Evolutionary conservation across 495 filamentous ascomycete genomes (phyloP), one percentile per base, ranked within the genome.

Genomic region (Tuber calosporum): DNA sequence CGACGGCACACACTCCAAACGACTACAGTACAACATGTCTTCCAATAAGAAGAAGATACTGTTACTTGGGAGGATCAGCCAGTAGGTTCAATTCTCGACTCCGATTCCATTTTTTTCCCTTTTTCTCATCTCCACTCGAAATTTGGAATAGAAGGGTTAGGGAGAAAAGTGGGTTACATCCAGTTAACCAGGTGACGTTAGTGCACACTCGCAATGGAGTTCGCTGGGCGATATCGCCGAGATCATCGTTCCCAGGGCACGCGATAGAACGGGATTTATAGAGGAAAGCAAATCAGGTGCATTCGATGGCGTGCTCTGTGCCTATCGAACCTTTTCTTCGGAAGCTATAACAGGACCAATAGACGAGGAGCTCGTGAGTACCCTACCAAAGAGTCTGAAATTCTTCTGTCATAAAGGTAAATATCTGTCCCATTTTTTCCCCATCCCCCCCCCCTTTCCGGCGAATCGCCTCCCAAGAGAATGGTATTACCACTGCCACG

Each of bases 311-410:
- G 87, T 91, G 30, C 80, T 88, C 26, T 91, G 87, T 17, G 86
- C 87, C 66, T 97, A 93, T 84, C 88, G 94, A 17, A 96, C 92
- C 36, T 93, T 97, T 79, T 81, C 79, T 42, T 93, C 90, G 66
- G 84, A 87, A 34, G 68, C 74, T 0, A 83, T 91, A 73, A 96
- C 94, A 0, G 94, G 94, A 1, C 81, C 84, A 4, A 80, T 93
- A 30, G 87, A 93, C 74, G 85, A 84, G 62, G 90, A 93, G 80
- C 82, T 94, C 37, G 83, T 92, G n/a, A 82, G 83, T 20, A 85
- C 83, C 17, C 82, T 94, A 2, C 88, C 88, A 0, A 83, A 80
- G 43, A 86, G 85, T 5, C 67, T 88, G 73, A 83, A 83, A 72
- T 90, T 85, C 69, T 75, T 90, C 62, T 84, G 84, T 19, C 86